Percentiles rank a stretch among this genome's conserved stretches.
phyloP scores from a whole-genome alignment of 441 rosid species.

The Mallotus repandus region DNA sequence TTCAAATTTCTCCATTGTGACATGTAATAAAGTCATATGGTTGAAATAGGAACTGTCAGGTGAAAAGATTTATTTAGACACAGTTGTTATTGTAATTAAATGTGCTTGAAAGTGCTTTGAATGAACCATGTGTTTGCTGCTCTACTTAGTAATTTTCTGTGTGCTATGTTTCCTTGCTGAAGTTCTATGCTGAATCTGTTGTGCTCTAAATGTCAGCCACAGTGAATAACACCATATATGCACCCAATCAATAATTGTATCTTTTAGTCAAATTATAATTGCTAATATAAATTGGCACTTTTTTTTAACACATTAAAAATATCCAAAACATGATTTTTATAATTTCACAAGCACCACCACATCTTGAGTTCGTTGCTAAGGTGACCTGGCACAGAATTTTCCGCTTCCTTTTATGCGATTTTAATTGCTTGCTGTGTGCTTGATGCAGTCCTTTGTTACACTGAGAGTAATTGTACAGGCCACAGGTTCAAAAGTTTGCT shows the following conservation, averaged over 20 bases:
- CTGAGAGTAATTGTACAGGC: slow-evolving; percentile 53
- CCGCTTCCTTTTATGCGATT: not conserved
- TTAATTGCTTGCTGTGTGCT: slow-evolving; percentile 15
- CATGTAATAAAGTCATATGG: not conserved
- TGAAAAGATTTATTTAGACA: not conserved
- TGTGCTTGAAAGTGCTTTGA: not conserved
- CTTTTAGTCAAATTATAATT: not conserved
- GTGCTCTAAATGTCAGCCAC: not conserved
- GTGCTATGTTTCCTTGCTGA: not conserved
- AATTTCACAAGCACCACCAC: not conserved
- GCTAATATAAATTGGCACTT: not conserved
- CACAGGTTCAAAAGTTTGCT: slow-evolving; percentile 38
- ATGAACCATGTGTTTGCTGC: not conserved
- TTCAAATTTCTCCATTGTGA: not conserved
- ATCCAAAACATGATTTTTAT: not conserved
- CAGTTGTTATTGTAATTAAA: not conserved
- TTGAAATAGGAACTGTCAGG: not conserved
- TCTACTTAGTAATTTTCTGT: not conserved
- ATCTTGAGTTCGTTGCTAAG: not conserved
- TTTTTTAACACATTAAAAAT: not conserved
- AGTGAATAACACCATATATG: not conserved
- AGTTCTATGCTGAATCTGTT: not conserved
- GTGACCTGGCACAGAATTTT: not conserved
- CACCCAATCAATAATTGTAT: not conserved
- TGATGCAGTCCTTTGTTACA: slow-evolving; percentile 72